phyloP scores from a whole-genome alignment of 208 protist genomes.

The Vickermania ingenoplastis region DNA sequence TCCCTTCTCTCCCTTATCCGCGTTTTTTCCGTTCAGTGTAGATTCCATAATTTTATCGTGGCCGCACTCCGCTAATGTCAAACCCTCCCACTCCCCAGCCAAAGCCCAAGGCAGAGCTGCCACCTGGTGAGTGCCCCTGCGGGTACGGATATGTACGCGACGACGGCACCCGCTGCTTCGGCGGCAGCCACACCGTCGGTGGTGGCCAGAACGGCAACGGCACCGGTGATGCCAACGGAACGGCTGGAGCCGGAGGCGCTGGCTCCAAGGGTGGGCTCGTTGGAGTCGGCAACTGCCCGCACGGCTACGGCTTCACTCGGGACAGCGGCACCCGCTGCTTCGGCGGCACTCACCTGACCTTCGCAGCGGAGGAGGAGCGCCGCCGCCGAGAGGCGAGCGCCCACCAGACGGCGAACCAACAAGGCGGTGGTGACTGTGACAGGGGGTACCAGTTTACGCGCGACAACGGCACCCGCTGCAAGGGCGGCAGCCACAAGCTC shows the following conservation, averaged over 20 bases:
- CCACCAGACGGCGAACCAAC: not conserved
- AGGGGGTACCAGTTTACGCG: not conserved
- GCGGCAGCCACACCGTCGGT: not conserved
- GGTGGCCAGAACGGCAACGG: not conserved
- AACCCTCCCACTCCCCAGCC: not conserved
- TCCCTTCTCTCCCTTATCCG: not conserved
- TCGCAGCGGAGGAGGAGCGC: not conserved
- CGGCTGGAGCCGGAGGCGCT: not conserved
- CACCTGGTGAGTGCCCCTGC: not conserved
- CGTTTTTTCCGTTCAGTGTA: no score
- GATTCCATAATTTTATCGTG: no score
- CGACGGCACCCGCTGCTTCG: not conserved
- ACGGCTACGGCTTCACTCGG: not conserved
- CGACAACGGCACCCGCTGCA: not conserved
- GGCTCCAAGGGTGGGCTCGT: not conserved
- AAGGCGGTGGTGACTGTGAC: not conserved
- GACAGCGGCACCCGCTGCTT: not conserved
- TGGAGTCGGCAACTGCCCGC: not conserved
- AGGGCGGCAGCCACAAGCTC: slow-evolving; percentile 1
- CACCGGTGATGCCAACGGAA: not conserved
- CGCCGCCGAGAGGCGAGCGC: not conserved
- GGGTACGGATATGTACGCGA: not conserved
- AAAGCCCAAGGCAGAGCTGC: not conserved
- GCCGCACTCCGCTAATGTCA: not conserved
- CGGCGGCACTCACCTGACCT: not conserved